These are phyloP conservation scores for Neoboletus magnificus DNA, from an alignment of 768 basidiomycete genomes.

Conservation along the genomic window DNA sequence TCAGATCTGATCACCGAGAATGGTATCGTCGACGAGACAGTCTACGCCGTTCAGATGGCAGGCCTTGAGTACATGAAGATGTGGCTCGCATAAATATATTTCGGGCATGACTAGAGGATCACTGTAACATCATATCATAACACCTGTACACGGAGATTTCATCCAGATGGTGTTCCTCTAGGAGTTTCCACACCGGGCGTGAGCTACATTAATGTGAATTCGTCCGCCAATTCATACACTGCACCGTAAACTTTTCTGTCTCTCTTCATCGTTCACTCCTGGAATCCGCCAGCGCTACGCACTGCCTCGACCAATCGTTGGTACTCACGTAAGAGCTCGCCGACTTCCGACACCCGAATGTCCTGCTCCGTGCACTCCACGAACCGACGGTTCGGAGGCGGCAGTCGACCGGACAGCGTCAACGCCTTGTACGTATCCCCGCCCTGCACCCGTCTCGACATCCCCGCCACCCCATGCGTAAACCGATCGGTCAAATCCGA, in stretches of 20 bases:
- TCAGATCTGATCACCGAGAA: constrained; percentile 50
- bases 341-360: constrained; percentile 76
- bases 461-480: constrained; percentile 64
- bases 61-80: constrained; percentile 49
- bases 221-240: neutral
- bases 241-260: neutral
- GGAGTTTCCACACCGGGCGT: neutral
- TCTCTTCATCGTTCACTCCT: constrained; percentile 13
- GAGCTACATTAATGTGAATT: neutral
- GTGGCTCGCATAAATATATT: constrained; percentile 44
- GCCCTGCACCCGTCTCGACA: constrained; percentile 41
- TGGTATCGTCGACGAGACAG: constrained; percentile 46
- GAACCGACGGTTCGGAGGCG: constrained; percentile 68
- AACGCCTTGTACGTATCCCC: constrained; percentile 36
- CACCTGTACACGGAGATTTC: neutral
- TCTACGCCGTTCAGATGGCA: constrained; percentile 51
- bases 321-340: constrained; percentile 78
- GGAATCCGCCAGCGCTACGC: constrained; percentile 46
- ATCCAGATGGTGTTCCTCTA: neutral
- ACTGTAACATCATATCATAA: neutral
- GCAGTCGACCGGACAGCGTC: constrained; percentile 38
- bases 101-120: neutral
- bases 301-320: constrained; percentile 71
- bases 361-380: constrained; percentile 73
- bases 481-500: constrained; percentile 66